Percentiles rank a stretch among this genome's conserved stretches.
These are phyloP conservation scores for Phytopythium montanum DNA, from an alignment of 352 stramenopile genomes.

Conservation along the genomic window DNA sequence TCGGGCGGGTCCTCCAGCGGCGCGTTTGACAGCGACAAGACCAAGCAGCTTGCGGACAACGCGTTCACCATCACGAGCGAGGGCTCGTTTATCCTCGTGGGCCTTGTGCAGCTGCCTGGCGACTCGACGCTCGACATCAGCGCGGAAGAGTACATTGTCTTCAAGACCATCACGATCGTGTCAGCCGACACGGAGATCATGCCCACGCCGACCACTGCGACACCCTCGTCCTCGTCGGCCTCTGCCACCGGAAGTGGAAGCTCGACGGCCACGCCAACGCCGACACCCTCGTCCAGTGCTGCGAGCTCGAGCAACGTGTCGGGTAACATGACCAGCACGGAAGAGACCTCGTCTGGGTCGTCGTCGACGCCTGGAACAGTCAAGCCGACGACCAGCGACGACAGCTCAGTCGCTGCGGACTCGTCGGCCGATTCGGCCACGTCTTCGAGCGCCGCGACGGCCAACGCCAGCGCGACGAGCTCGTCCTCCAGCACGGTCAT, in stretches of 20 bases:
- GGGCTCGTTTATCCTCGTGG: conserved; percentile 64
- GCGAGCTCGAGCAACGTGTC: conserved; percentile 4
- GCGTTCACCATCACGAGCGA: conserved; percentile 44
- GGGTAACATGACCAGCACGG: neutral
- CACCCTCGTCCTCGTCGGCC: conserved; percentile 14
- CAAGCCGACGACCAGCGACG: neutral
- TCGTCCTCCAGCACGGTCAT: conserved; percentile 24
- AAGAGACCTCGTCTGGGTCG: neutral
- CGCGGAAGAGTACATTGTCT: conserved; percentile 59
- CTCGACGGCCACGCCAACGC: conserved; percentile 11
- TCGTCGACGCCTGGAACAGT: conserved; percentile 1
- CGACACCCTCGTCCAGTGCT: conserved; percentile 11
- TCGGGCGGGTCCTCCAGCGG: conserved; percentile 28
- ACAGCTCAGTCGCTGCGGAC: neutral
- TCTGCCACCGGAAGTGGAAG: conserved; percentile 20
- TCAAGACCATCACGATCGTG: conserved; percentile 66
- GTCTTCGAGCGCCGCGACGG: conserved; percentile 19
- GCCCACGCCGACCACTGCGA: conserved; percentile 10
- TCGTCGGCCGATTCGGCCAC: conserved; percentile 12
- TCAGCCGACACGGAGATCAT: conserved; percentile 37
- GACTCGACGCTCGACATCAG: conserved; percentile 42
- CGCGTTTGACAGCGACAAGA: conserved; percentile 35
- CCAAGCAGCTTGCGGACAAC: conserved; percentile 41
- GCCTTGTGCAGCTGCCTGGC: conserved; percentile 53
- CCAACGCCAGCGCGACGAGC: neutral